Evolutionary conservation across 1,284 basidiomycete species (phyloP), one percentile per base, ranked within the genome.

Genomic region (Paramarasmius palmivorus): DNA sequence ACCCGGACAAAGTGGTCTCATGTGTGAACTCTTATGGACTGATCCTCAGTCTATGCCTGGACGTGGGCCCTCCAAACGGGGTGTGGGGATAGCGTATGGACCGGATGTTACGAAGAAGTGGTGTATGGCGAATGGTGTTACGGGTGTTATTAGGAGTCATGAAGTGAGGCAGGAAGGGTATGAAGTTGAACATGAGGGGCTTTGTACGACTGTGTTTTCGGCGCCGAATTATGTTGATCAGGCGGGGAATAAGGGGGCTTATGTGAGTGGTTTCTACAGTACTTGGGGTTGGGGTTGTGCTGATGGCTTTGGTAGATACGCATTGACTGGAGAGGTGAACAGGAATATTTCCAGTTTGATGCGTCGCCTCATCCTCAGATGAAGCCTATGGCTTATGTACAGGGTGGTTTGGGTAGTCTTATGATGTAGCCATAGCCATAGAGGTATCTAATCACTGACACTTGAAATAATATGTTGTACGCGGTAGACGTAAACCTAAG

Each of bases 81-180:
- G 96, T 58, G 95, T 98, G 49, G 96, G 97, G 17, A 88, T 97
- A 59, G 87, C 92, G 8, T 99, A 99, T 70, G 96, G 96, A 15
- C 96, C 96, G 1, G 95, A 98, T 68, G 88, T 95, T 19, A 95
- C 92, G 2, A 80, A 79, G 63, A 75, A 83, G 52, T 97, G 94
- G 94, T 98, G 95, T 69, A 83, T 88, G 55, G 75, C 89, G 34
- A 98, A 97, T 69, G 82, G 87, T 38, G 79, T 98, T 45, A 90
- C 93, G 26, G 93, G 93, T 3, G 82, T 99, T 49, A 88, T 99
- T 63, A 89, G 97, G 50, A 95, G 92, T 61, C 97, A 99, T 71
- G 97, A 99, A 82, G 96, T 99, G 41, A 86, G 97, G 54, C 93
- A 96, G 78, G 90, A 87, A 61, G 90, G 93, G 19, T 96, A 95